Conservation (phyloP, 306 rosid genomes). For the Quercus glauca region DNA sequence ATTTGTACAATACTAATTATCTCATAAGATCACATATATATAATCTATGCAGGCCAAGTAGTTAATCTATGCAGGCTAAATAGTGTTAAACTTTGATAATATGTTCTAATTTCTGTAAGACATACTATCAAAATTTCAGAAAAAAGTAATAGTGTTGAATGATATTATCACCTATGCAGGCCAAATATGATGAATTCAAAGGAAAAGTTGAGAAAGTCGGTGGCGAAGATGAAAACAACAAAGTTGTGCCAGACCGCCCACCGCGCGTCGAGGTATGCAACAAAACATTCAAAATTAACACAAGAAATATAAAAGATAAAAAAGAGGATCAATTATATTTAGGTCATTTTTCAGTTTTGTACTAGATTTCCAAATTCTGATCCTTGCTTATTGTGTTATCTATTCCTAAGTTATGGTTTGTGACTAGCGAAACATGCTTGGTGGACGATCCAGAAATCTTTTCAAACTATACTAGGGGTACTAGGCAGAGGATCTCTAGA, state of each 20-base stretch:
- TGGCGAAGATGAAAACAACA: not conserved
- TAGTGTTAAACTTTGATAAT: too few relatives aligned
- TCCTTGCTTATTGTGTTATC: too few relatives aligned
- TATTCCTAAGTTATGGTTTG: not conserved
- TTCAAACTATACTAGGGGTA: too few relatives aligned
- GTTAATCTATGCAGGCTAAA: too few relatives aligned
- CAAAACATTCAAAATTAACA: not conserved
- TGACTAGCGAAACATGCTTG: not conserved
- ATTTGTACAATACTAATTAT: too few relatives aligned
- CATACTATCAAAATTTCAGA: not conserved
- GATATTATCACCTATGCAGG: not conserved
- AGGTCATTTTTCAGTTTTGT: not conserved
- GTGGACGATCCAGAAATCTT: not conserved
- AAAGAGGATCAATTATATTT: too few relatives aligned
- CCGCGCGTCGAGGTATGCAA: constrained; percentile 5
- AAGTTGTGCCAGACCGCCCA: not conserved
- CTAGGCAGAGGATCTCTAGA: too few relatives aligned
- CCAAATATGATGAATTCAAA: constrained; percentile 7
- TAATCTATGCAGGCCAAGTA: too few relatives aligned
- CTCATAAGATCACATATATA: too few relatives aligned
- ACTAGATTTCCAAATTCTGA: not conserved
- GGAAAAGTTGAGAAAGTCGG: not conserved
- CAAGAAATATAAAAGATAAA: not conserved
- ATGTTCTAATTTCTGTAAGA: too few relatives aligned
- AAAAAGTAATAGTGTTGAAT: not conserved